Evolutionary conservation across 2,329 filamentous ascomycete genomes (phyloP).

Genomic region (Microcera coccophila): DNA sequence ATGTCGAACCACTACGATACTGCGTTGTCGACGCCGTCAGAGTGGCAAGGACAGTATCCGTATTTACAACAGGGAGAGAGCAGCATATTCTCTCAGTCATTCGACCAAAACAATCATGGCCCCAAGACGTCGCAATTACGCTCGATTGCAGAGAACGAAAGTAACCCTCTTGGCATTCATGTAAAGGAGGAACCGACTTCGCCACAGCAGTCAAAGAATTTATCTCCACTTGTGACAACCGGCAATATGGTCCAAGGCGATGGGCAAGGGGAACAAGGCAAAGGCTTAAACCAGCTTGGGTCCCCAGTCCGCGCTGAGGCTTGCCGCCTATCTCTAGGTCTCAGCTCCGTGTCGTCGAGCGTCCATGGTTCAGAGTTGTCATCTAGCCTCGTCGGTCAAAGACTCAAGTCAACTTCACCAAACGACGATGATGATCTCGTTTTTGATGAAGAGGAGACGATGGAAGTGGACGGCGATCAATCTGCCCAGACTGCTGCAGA

Average conservation of each 20-base stretch:
- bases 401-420: constrained; percentile 32
- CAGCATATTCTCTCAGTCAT: constrained; percentile 43
- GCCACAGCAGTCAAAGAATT: constrained; percentile 38
- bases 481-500: constrained; percentile 54
- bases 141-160: constrained; percentile 34
- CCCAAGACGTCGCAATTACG: constrained; percentile 13
- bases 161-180: constrained; percentile 58
- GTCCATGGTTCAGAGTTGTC: constrained; percentile 1
- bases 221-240: constrained; percentile 15
- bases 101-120: constrained; percentile 38
- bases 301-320: not conserved
- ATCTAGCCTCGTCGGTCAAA: constrained; percentile 30
- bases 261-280: not conserved
- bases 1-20: constrained; percentile 56
- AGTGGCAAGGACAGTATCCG: constrained; percentile 55
- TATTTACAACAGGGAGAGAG: constrained; percentile 45
- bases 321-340: not conserved
- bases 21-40: constrained; percentile 50
- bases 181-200: constrained; percentile 52
- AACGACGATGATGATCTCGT: constrained; percentile 52
- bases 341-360: constrained; percentile 1
- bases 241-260: not conserved
- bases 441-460: constrained; percentile 53
- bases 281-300: no score
- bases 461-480: constrained; percentile 38